A percentile compares a stretch with the other conserved stretches of the same genome.
Conservation (phyloP, 148 eudicot genomes). For the Rheum nobile region DNA sequence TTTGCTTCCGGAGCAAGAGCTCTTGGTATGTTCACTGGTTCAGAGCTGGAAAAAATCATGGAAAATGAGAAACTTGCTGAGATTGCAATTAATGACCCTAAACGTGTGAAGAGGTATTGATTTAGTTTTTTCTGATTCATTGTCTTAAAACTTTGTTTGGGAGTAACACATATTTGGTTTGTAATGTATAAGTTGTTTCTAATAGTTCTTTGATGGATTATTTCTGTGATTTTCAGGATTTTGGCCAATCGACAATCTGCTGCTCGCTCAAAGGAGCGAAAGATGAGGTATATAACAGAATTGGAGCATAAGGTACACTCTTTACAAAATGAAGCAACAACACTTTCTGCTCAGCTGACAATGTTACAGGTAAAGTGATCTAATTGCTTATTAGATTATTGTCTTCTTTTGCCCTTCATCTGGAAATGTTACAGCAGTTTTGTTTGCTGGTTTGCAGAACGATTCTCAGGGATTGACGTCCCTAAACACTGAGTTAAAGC, state of each 20-base stretch:
- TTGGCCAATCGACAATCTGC: conserved; percentile 96
- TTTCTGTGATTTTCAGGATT: conserved; percentile 33
- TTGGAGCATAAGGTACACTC: conserved; percentile 95
- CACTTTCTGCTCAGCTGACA: conserved; percentile 91
- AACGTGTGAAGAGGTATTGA: conserved; percentile 5
- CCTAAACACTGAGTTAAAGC: conserved; percentile 84
- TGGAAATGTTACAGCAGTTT: not conserved
- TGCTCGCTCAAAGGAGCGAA: conserved; percentile 92
- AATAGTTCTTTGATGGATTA: not conserved
- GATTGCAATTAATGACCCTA: not conserved
- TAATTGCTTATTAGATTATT: not conserved
- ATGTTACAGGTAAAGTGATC: conserved; percentile 49
- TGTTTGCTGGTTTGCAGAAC: conserved; percentile 32
- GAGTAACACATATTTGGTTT: not conserved
- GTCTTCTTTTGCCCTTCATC: not conserved
- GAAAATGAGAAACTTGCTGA: conserved; percentile 1
- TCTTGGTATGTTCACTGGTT: not conserved
- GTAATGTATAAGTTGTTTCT: not conserved
- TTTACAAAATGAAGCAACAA: conserved; percentile 92
- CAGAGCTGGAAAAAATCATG: not conserved
- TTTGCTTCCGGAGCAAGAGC: not conserved
- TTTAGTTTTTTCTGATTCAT: not conserved
- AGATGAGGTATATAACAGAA: conserved; percentile 83
- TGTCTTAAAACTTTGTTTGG: not conserved
- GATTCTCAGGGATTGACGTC: conserved; percentile 75